Percentiles rank a stretch among this genome's conserved stretches.
phyloP scores from a whole-genome alignment of 2,329 filamentous ascomycete genomes.

The Claviceps sp. region DNA sequence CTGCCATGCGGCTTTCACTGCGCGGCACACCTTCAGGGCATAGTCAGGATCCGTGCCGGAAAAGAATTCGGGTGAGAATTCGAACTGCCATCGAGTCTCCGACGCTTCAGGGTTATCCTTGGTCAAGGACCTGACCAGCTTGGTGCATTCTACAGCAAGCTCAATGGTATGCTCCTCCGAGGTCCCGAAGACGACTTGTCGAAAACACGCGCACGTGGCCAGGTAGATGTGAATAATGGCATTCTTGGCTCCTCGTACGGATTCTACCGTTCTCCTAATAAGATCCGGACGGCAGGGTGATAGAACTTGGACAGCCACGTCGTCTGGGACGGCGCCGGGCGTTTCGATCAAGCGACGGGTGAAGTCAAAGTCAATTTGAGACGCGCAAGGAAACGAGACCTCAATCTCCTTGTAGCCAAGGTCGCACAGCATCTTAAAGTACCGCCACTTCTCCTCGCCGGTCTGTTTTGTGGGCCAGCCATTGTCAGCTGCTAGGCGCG shows the following conservation, averaged over 20 bases:
- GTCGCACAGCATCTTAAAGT: slow-evolving; percentile 87
- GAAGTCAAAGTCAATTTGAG: slow-evolving; percentile 93
- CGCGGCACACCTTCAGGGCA: slow-evolving; percentile 71
- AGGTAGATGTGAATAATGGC: slow-evolving; percentile 93
- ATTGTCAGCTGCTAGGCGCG: neutral
- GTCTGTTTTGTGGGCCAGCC: slow-evolving; percentile 41
- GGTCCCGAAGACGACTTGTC: slow-evolving; percentile 79
- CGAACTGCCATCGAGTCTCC: slow-evolving; percentile 59
- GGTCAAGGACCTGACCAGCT: slow-evolving; percentile 76
- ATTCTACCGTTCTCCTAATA: slow-evolving; percentile 79
- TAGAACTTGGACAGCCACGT: slow-evolving; percentile 85
- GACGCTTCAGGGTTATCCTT: slow-evolving; percentile 54
- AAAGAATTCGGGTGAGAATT: slow-evolving; percentile 80
- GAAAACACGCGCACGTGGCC: slow-evolving; percentile 92
- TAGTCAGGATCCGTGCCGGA: slow-evolving; percentile 82
- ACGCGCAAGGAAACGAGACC: slow-evolving; percentile 88
- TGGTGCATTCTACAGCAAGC: slow-evolving; percentile 73
- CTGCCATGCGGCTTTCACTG: slow-evolving; percentile 88
- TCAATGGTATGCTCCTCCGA: slow-evolving; percentile 68
- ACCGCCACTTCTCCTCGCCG: slow-evolving; percentile 86
- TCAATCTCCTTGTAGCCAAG: slow-evolving; percentile 98
- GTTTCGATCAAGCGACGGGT: slow-evolving; percentile 77
- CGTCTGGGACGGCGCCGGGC: slow-evolving; percentile 69
- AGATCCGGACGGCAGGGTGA: slow-evolving; percentile 86
- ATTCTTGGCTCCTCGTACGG: slow-evolving; percentile 79